phyloP scores from a whole-genome alignment of 2,329 filamentous ascomycete species.

The Fusarium sp. region DNA sequence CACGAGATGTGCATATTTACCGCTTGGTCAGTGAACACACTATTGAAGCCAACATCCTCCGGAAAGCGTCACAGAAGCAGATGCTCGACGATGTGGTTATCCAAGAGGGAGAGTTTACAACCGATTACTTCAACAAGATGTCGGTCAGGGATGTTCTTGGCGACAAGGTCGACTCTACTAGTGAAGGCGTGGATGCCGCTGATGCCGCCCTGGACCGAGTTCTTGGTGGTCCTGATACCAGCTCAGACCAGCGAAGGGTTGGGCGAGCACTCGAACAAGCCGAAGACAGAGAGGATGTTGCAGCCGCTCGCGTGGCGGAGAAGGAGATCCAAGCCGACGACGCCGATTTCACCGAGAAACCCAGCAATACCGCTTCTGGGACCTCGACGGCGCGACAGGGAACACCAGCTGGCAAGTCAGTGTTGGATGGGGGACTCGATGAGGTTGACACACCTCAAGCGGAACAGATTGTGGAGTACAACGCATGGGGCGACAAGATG shows the following conservation, averaged over 20 bases:
- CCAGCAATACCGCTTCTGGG: slow-evolving; percentile 58
- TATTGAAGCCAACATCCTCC: slow-evolving; percentile 96
- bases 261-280: slow-evolving; percentile 85
- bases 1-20: slow-evolving; percentile 97
- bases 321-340: slow-evolving; percentile 91
- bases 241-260: slow-evolving; percentile 70
- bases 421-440: slow-evolving; percentile 47
- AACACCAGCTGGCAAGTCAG: slow-evolving; percentile 59
- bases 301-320: slow-evolving; percentile 86
- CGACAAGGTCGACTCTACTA: slow-evolving; percentile 64
- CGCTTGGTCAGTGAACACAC: slow-evolving; percentile 93
- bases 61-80: slow-evolving; percentile 96
- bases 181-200: slow-evolving; percentile 73
- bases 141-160: slow-evolving; percentile 78
- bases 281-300: slow-evolving; percentile 92
- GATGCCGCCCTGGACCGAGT: slow-evolving; percentile 89
- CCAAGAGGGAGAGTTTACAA: slow-evolving; percentile 97
- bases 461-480: slow-evolving; percentile 61
- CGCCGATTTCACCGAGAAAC: slow-evolving; percentile 82
- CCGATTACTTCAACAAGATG: slow-evolving; percentile 90
- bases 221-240: slow-evolving; percentile 74
- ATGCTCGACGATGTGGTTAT: slow-evolving; percentile 99
- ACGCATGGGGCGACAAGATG: slow-evolving; percentile 69
- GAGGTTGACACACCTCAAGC: slow-evolving; percentile 49
- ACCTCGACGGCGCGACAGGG: slow-evolving; percentile 64